Evolutionary conservation across 129 eudicot genomes (phyloP), one percentile per base, ranked within the genome.

Genomic region (Artemisia annua): DNA sequence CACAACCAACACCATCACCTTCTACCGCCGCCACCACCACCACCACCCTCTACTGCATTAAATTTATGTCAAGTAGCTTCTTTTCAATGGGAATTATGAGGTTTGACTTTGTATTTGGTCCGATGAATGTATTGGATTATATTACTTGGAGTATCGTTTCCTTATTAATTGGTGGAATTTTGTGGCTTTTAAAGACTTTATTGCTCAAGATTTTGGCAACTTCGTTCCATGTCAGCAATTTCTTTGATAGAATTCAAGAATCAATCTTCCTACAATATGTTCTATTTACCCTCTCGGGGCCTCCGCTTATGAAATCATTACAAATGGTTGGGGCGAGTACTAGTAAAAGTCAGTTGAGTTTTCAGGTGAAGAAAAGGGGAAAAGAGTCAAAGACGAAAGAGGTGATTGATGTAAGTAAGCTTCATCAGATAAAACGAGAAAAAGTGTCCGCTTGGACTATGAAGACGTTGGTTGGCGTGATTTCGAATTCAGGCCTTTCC

Each of bases 401-500:
- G 59, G 95, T 84, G 75, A 91, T 94, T 77, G 97, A 94, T 76
- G 82, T 89, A 14, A 75, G 80, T 55, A 90, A 90, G 75, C 91
- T 94, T 64, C 88, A 94, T 65, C 83, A 76, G 57, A 94, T 94
- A 91, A 94, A 88, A 71, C 87, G 80, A 72, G 98, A 85, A 52
- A 94, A 94, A 58, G 97, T 94, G 57, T 85, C 98, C 24, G 93
- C 97, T 16, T 94, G 89, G 96, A 94, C 98, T 51, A 90, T 94
- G 97, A 86, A 86, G 69, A 81, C 81, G 89, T 80, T 94, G 71
- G 88, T 94, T 20, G 93, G 88, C 43, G 81, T 82, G 75, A 81
- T 94, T 51, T 84, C 91, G 11, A 90, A 63, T 62, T 86, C 97
- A 28, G 97, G 96, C 49, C 72, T 94, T 5, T 71, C 96, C 2